phyloP scores from a whole-genome alignment of 2,329 filamentous ascomycete species.

The Juglanconis oblonga region DNA sequence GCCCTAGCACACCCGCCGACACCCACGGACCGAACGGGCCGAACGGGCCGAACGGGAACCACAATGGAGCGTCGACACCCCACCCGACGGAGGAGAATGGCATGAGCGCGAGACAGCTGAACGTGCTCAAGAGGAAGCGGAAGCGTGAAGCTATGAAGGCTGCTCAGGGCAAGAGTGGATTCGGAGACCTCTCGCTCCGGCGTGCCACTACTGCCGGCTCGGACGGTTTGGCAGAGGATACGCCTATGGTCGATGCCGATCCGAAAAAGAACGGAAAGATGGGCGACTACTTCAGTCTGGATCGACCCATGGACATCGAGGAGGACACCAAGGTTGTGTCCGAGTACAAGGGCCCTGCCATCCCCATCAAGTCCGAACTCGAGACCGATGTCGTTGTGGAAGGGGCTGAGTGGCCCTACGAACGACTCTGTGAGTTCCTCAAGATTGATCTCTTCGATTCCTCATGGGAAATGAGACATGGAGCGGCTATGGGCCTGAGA shows the following conservation, averaged over 20 bases:
- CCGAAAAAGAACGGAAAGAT: conserved; percentile 61
- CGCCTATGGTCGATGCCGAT: conserved; percentile 50
- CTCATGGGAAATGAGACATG: conserved; percentile 93
- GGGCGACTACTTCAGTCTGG: conserved; percentile 86
- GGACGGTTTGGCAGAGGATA: conserved; percentile 61
- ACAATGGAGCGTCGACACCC: conserved; percentile 34
- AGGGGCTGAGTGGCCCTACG: conserved; percentile 88
- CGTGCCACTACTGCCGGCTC: conserved; percentile 59
- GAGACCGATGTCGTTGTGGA: conserved; percentile 74
- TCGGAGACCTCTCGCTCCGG: conserved; percentile 79
- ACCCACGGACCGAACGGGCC: conserved; percentile 22
- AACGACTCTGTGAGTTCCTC: conserved; percentile 89
- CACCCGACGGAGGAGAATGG: conserved; percentile 60
- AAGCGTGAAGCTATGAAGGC: conserved; percentile 88
- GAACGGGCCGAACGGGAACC: conserved; percentile 30
- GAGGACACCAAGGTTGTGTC: conserved; percentile 91
- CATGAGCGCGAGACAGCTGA: conserved; percentile 89
- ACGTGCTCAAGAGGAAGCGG: conserved; percentile 89
- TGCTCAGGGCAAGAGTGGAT: conserved; percentile 78
- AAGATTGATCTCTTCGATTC: conserved; percentile 91
- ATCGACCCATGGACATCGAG: conserved; percentile 72
- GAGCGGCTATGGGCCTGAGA: conserved; percentile 89
- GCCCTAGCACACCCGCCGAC: conserved; percentile 45
- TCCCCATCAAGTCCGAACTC: conserved; percentile 82
- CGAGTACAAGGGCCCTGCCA: conserved; percentile 84